Conservation (phyloP, 345 rosid genomes). For the Atalantia buxifolia region DNA sequence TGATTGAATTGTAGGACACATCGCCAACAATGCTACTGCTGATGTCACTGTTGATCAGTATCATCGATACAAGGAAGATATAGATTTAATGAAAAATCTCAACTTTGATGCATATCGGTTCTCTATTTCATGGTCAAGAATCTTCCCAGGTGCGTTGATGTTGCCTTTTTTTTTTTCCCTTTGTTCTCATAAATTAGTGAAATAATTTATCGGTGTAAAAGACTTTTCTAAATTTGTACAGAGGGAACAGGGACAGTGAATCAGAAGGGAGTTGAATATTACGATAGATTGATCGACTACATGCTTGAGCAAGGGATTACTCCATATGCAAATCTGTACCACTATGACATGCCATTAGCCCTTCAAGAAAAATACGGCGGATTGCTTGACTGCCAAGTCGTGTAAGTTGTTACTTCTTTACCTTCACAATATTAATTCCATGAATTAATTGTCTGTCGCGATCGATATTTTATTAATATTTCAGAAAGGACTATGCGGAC, state of each 20-base stretch:
- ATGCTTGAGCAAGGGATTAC: slow-evolving; percentile 47
- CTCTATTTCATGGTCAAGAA: slow-evolving; percentile 60
- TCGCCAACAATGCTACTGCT: slow-evolving; percentile 18
- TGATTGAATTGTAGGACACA: slow-evolving; percentile 27
- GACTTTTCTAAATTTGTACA: not conserved
- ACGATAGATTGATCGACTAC: slow-evolving; percentile 11
- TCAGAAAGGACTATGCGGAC: slow-evolving; percentile 53
- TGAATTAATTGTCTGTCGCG: not conserved
- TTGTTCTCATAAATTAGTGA: not conserved
- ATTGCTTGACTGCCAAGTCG: slow-evolving; percentile 31
- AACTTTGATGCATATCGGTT: slow-evolving; percentile 57
- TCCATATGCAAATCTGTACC: slow-evolving; percentile 55
- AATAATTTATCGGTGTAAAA: no score
- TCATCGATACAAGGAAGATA: slow-evolving; percentile 20
- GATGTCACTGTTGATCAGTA: not conserved
- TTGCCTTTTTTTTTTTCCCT: not conserved
- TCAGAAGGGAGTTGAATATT: not conserved
- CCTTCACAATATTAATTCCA: no score
- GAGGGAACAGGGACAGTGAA: not conserved
- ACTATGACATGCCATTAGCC: slow-evolving; percentile 54
- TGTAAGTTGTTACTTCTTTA: slow-evolving; percentile 23
- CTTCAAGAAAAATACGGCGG: slow-evolving; percentile 43
- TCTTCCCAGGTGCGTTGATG: slow-evolving; percentile 38
- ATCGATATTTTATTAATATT: not conserved
- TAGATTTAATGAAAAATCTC: slow-evolving; percentile 36